phyloP scores from a whole-genome alignment of 2,329 filamentous ascomycete genomes.

The Didymella glomerata region DNA sequence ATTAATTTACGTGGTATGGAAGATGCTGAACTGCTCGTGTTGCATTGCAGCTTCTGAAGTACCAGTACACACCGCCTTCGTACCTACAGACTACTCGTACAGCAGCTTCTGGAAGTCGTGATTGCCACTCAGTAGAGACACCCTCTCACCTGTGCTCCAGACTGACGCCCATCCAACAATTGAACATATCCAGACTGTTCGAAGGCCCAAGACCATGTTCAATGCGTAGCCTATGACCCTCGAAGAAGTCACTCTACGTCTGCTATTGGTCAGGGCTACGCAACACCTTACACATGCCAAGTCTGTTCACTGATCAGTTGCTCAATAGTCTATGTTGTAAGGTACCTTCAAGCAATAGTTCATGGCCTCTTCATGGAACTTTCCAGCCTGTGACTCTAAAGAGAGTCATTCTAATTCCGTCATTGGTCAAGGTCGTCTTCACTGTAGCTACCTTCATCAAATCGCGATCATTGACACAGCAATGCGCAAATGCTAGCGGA shows the following conservation, averaged over 20 bases:
- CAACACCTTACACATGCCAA: neutral
- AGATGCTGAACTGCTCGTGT: slow-evolving; percentile 2
- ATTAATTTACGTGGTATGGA: slow-evolving; percentile 2
- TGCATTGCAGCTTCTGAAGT: neutral
- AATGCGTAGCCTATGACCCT: neutral
- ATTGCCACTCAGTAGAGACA: neutral
- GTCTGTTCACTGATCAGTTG: neutral
- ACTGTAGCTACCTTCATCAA: too few species aligned
- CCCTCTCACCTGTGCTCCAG: neutral
- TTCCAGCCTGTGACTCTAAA: neutral
- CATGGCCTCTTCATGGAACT: neutral
- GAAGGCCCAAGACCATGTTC: neutral
- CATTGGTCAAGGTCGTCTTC: neutral
- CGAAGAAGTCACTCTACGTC: neutral
- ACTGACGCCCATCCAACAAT: slow-evolving; percentile 1
- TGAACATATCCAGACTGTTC: neutral
- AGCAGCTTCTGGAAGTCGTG: neutral
- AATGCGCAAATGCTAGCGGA: neutral
- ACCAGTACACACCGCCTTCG: slow-evolving; percentile 4
- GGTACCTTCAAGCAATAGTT: neutral
- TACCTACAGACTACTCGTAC: neutral
- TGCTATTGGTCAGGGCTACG: neutral
- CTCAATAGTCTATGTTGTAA: neutral
- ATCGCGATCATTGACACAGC: neutral
- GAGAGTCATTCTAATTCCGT: neutral